phyloP scores from a whole-genome alignment of 2,329 filamentous ascomycete genomes.

The Eurotiales sp. region DNA sequence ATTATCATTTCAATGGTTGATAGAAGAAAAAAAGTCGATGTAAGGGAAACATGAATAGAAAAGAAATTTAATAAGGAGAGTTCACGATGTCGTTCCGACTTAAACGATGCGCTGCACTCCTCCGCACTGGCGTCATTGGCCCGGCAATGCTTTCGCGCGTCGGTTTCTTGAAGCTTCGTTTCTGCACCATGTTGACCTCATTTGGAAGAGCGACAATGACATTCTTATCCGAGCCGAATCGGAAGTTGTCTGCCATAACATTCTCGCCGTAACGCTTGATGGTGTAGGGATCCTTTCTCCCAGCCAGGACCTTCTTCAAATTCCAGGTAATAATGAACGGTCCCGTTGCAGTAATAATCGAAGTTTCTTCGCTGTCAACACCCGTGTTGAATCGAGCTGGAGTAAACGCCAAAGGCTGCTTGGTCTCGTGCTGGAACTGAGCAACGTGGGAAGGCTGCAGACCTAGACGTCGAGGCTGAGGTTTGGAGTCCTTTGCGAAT shows the following conservation, averaged over 20 bases:
- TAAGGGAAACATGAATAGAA: conserved; percentile 14
- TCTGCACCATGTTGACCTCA: conserved; percentile 96
- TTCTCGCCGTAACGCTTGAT: conserved; percentile 96
- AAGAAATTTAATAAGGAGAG: conserved; percentile 41
- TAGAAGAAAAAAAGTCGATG: not conserved
- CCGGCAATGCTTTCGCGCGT: conserved; percentile 89
- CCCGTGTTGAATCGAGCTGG: conserved; percentile 92
- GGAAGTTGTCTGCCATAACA: conserved; percentile 98
- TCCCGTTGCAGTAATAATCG: conserved; percentile 93
- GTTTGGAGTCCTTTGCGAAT: conserved; percentile 89
- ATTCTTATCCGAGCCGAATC: conserved; percentile 94
- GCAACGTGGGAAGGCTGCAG: conserved; percentile 89
- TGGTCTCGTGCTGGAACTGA: conserved; percentile 96
- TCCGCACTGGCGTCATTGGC: conserved; percentile 45
- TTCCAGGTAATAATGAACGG: conserved; percentile 98
- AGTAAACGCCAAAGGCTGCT: conserved; percentile 80
- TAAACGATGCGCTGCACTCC: conserved; percentile 45
- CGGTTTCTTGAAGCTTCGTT: conserved; percentile 76
- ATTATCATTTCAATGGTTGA: not conserved
- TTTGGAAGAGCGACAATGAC: conserved; percentile 96
- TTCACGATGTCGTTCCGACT: conserved; percentile 82
- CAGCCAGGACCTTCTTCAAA: conserved; percentile 79
- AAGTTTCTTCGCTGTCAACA: conserved; percentile 75
- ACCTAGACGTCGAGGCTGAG: conserved; percentile 83
- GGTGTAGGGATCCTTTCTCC: conserved; percentile 81